phyloP scores from a whole-genome alignment of 1,139 yeast genomes.

The Candida sanyaensis region DNA sequence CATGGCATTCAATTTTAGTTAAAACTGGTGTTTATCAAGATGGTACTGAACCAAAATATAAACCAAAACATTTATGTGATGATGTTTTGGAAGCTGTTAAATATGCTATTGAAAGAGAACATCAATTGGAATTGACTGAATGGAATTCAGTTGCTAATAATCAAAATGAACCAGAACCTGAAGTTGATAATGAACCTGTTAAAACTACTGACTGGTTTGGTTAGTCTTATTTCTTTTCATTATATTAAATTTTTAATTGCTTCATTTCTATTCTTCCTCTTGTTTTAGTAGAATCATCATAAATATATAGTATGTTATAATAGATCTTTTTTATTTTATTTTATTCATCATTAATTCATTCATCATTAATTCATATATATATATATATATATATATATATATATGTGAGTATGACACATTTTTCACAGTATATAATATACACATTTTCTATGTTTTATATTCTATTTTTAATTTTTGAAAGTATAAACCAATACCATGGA shows the following conservation, averaged over 20 bases:
- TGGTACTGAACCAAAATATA: constrained; percentile 75
- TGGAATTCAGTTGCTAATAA: constrained; percentile 46
- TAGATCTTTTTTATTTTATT: too few species aligned
- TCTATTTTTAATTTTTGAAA: constrained; percentile 13
- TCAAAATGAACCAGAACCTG: constrained; percentile 42
- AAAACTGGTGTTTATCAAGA: constrained; percentile 86
- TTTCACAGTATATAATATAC: too few species aligned
- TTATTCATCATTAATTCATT: too few species aligned
- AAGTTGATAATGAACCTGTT: constrained; percentile 21
- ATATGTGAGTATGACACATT: too few species aligned
- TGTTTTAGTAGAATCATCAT: background rate
- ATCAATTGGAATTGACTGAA: constrained; percentile 64
- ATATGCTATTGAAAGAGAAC: constrained; percentile 82
- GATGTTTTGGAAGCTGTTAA: constrained; percentile 80
- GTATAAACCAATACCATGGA: constrained; percentile 42
- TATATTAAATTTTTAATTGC: background rate
- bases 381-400: background rate
- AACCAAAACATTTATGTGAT: constrained; percentile 71
- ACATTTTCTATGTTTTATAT: background rate
- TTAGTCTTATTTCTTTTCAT: background rate
- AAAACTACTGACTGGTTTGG: constrained; percentile 2
- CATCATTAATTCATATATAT: too few species aligned
- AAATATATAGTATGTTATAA: background rate
- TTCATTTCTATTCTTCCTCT: background rate
- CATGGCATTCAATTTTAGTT: constrained; percentile 83